Evolutionary conservation across 2,329 filamentous ascomycete genomes (phyloP).

Genomic region (Neopestalotiopsis rosae): DNA sequence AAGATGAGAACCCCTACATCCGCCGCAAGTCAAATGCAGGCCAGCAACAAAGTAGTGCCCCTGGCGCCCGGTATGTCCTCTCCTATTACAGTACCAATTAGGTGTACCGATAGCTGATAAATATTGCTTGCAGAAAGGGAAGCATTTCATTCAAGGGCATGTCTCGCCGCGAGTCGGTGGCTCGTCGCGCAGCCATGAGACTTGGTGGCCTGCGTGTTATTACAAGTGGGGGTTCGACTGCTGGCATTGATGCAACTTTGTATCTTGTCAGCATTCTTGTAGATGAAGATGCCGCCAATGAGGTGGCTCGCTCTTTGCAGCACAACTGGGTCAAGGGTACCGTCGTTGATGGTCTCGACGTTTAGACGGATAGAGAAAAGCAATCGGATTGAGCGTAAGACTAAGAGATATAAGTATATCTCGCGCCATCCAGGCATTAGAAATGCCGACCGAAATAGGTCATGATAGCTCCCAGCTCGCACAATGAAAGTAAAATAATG

Average conservation of each 20-base stretch:
- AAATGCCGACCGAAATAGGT: conserved; percentile 23
- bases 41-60: conserved; percentile 54
- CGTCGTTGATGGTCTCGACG: conserved; percentile 84
- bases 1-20: conserved; percentile 85
- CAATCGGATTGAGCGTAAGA: conserved; percentile 17
- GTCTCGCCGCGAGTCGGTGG: conserved; percentile 79
- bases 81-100: not conserved
- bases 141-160: conserved; percentile 82
- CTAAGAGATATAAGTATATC: conserved; percentile 19
- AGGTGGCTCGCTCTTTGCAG: conserved; percentile 78
- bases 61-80: conserved; percentile 59
- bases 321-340: conserved; percentile 87
- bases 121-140: conserved; percentile 67
- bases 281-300: conserved; percentile 75
- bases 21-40: conserved; percentile 73
- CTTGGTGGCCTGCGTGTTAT: conserved; percentile 75
- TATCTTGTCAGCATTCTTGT: conserved; percentile 87
- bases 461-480: conserved; percentile 6
- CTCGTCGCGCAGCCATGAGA: conserved; percentile 77
- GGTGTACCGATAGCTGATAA: conserved; percentile 25
- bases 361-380: conserved; percentile 53
- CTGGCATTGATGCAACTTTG: conserved; percentile 82
- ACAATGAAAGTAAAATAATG: conserved; percentile 12
- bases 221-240: conserved; percentile 78
- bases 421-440: conserved; percentile 24